Base-by-base conservation (phyloP, 352 stramenopile genomes). In the Blastocystis sp. region DNA sequence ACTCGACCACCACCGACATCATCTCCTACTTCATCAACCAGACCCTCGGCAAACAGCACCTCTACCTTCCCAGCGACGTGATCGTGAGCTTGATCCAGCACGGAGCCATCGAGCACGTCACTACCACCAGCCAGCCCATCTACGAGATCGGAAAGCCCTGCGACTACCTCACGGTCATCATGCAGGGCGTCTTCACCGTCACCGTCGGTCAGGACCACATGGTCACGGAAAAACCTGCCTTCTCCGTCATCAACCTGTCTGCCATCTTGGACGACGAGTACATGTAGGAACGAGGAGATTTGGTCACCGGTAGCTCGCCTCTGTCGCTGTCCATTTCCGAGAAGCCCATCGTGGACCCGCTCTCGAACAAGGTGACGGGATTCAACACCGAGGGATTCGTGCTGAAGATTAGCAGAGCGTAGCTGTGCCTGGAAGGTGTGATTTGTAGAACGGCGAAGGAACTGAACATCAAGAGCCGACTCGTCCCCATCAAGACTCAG, bases 341-440 rank as follows among this genome's bases (percentile, higher is more conserved):
- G 44, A 16, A 38, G 21, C 64, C 64, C 46, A 76, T 76, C 46
- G 46, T 76, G 6, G 64, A 76, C 32, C 29, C 53, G 21, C 40
- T 76, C 18, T 53, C 64, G 21, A 76, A 76, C 44, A 27, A 76
- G 64, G 40, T 56, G 8, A 76, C 46, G 6, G 64, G 64, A 27
- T 76, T 76, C 64, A 76, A 76, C 32, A 51, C 32, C 44, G 64
- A 76, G 44, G 64, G 64, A 42, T 76, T 56, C 64, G 32, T 76
- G 7, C 32, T 76, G 9, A 76, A 57, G 36, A 40, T 76, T 21
- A 57, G 27, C 24, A 76, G 27, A 32, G 40, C 21, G 64, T 76
- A 56, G 24, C 27, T 1, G 24, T 57, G 64, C 11, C 1, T 27
- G 64, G 14, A 0, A 24, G 11, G 46, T 34, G 6, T 56, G 27